phyloP scores from a whole-genome alignment of 2,329 filamentous ascomycete species.

The Acrocalymma vagum region DNA sequence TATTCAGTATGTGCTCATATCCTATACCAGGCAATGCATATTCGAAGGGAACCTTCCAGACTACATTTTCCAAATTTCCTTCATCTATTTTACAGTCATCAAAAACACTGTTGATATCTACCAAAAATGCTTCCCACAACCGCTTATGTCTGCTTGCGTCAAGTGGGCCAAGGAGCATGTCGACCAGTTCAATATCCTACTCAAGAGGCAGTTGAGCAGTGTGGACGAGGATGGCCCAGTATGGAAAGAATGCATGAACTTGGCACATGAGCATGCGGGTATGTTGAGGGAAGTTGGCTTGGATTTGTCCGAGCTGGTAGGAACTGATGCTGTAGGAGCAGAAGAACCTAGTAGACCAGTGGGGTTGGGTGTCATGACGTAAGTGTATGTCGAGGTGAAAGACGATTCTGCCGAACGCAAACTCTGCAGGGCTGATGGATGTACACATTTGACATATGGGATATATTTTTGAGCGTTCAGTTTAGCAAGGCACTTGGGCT shows the following conservation, averaged over 20 bases:
- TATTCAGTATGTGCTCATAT: conserved; percentile 24
- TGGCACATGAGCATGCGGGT: conserved; percentile 80
- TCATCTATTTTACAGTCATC: conserved; percentile 94
- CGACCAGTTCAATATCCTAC: conserved; percentile 85
- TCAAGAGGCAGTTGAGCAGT: conserved; percentile 86
- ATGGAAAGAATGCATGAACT: conserved; percentile 84
- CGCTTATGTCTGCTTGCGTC: conserved; percentile 92
- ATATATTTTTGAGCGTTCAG: too few relatives aligned
- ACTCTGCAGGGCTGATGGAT: too few relatives aligned
- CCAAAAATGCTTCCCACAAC: conserved; percentile 77
- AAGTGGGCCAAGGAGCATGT: conserved; percentile 98
- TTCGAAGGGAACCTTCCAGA: conserved; percentile 93
- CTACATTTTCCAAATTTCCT: conserved; percentile 95
- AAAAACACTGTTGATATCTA: conserved; percentile 92
- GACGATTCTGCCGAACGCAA: too few relatives aligned
- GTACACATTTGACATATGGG: too few relatives aligned
- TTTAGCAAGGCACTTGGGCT: too few relatives aligned
- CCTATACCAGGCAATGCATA: conserved; percentile 77
- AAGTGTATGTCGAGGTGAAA: not conserved
- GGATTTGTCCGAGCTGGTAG: conserved; percentile 86
- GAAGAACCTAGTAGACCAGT: conserved; percentile 19
- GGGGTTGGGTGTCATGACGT: conserved; percentile 37
- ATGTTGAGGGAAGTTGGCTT: conserved; percentile 86
- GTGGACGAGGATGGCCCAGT: conserved; percentile 78
- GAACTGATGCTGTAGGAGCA: conserved; percentile 43